These are phyloP conservation scores for Hericium alpestre DNA, from an alignment of 768 basidiomycete species.

Conservation along the genomic window DNA sequence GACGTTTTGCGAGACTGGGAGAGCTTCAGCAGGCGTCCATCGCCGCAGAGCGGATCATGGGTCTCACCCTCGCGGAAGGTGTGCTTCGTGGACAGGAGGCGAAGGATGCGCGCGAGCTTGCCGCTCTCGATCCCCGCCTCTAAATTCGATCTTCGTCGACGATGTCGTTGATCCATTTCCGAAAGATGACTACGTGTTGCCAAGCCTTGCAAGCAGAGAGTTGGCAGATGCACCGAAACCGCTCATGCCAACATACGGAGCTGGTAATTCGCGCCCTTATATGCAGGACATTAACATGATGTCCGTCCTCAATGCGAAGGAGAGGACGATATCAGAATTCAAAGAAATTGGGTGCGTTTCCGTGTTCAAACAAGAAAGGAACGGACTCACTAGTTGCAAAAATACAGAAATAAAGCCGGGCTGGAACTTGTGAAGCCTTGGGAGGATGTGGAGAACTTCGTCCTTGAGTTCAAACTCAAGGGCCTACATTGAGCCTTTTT, in stretches of 20 bases:
- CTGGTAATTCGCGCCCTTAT: constrained; percentile 30
- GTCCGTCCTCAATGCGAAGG: constrained; percentile 29
- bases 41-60: background rate
- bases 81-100: constrained; percentile 30
- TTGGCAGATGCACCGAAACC: constrained; percentile 29
- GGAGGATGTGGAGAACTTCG: background rate
- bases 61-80: constrained; percentile 29
- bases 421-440: background rate
- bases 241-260: constrained; percentile 37
- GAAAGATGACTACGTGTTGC: background rate
- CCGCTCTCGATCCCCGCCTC: constrained; percentile 22
- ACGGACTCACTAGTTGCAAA: background rate
- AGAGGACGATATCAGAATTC: constrained; percentile 32
- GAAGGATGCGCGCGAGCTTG: constrained; percentile 30
- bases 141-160: background rate
- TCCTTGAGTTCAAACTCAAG: constrained; percentile 17
- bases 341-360: constrained; percentile 22
- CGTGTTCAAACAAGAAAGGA: too few relatives aligned
- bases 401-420: background rate
- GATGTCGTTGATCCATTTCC: background rate
- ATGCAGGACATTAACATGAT: constrained; percentile 39
- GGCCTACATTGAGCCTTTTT: too few relatives aligned
- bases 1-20: constrained; percentile 24
- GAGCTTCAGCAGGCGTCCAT: background rate
- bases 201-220: background rate